Evolutionary conservation across 2,329 filamentous ascomycete genomes (phyloP).

Genomic region (Penicillium nordicum): DNA sequence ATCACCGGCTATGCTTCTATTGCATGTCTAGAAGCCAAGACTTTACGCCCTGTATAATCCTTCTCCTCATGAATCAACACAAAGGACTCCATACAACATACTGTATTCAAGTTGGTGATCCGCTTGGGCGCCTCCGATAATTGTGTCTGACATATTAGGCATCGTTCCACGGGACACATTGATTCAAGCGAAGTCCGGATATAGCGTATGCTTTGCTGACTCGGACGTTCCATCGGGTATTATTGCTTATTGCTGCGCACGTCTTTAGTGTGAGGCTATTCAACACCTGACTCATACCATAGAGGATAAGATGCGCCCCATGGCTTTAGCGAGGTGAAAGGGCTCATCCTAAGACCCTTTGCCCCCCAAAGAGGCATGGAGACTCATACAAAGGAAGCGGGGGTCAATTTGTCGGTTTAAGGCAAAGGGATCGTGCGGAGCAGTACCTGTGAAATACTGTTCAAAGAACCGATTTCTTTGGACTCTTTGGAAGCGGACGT

Average conservation of each 20-base stretch:
- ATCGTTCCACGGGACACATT: not conserved
- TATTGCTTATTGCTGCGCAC: too few relatives aligned
- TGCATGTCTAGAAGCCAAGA: not conserved
- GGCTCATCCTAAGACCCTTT: not conserved
- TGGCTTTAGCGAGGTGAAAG: not conserved
- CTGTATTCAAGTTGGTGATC: too few relatives aligned
- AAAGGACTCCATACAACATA: too few relatives aligned
- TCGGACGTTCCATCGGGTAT: not conserved
- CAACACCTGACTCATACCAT: not conserved
- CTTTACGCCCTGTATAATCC: not conserved
- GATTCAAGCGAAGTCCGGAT: not conserved
- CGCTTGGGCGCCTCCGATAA: not conserved
- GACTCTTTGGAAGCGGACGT: not conserved
- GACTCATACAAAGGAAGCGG: not conserved
- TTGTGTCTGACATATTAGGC: not conserved
- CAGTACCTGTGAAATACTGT: not conserved
- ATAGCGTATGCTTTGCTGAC: not conserved
- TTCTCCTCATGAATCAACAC: not conserved
- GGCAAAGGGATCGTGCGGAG: too few relatives aligned
- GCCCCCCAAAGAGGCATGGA: not conserved
- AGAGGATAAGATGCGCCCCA: not conserved
- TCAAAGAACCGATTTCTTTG: not conserved
- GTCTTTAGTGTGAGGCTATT: not conserved
- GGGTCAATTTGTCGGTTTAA: not conserved
- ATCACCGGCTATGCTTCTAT: not conserved